These are phyloP conservation scores for Fusarium sp. DNA, from an alignment of 2,329 filamentous ascomycete species.

Conservation along the genomic window DNA sequence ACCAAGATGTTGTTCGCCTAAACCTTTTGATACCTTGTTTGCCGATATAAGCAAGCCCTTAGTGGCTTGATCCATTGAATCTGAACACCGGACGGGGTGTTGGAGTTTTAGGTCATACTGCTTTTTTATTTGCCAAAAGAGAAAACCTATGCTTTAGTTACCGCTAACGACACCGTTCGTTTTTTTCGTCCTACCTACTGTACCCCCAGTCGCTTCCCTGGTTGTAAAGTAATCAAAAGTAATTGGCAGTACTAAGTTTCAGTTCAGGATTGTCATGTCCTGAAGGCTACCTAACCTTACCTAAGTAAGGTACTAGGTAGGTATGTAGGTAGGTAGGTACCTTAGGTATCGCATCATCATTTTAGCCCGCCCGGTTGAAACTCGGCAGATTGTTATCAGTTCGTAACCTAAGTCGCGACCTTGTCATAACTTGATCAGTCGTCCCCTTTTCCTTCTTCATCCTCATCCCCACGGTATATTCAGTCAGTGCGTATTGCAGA, in stretches of 20 bases:
- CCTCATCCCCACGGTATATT: constrained; percentile 22
- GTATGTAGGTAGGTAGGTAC: too few relatives aligned
- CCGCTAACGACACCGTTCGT: background rate
- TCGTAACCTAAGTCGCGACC: constrained; percentile 22
- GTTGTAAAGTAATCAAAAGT: background rate
- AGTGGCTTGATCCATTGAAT: constrained; percentile 39
- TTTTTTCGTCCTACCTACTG: background rate
- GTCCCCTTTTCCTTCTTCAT: constrained; percentile 20
- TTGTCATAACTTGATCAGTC: constrained; percentile 21
- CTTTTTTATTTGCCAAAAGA: constrained; percentile 37
- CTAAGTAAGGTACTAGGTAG: too few relatives aligned
- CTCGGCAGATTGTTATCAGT: constrained; percentile 34
- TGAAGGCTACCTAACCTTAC: constrained; percentile 9
- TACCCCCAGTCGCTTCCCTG: background rate
- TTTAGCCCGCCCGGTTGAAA: constrained; percentile 38
- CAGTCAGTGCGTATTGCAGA: constrained; percentile 33
- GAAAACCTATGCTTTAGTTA: constrained; percentile 11
- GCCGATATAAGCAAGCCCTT: constrained; percentile 28
- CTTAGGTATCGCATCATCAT: constrained; percentile 36
- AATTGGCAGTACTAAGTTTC: background rate
- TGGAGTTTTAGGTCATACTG: constrained; percentile 42
- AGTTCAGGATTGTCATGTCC: background rate
- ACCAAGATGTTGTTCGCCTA: constrained; percentile 80
- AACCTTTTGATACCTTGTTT: constrained; percentile 40
- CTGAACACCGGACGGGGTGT: constrained; percentile 36